A percentile compares a stretch with the other conserved stretches of the same genome.
phyloP scores from a whole-genome alignment of 768 basidiomycete species.

The Mycena olivaceomarginata region DNA sequence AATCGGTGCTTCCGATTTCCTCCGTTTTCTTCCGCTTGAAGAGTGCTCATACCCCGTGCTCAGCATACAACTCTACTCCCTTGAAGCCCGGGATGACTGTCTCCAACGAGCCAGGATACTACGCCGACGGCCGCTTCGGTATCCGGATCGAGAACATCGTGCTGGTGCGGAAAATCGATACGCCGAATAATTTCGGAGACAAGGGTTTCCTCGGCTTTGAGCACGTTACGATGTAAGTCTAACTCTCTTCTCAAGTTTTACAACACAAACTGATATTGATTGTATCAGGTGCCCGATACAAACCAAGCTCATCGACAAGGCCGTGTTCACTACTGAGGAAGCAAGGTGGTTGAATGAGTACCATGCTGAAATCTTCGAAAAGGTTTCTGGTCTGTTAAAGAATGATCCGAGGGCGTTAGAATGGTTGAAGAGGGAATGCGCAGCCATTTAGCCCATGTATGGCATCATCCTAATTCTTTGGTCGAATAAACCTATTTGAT shows the following conservation, averaged over 20 bases:
- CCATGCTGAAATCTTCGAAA: constrained; percentile 84
- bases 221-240: constrained; percentile 87
- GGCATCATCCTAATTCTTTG: too few relatives aligned
- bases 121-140: constrained; percentile 92
- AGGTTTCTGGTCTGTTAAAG: constrained; percentile 82
- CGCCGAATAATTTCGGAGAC: constrained; percentile 87
- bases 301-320: constrained; percentile 83
- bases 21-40: not conserved
- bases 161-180: constrained; percentile 82
- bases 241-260: too few relatives aligned
- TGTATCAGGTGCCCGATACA: constrained; percentile 89
- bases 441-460: constrained; percentile 40
- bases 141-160: constrained; percentile 96
- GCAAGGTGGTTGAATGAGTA: constrained; percentile 90
- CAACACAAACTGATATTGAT: not conserved
- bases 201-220: constrained; percentile 93
- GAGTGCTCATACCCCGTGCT: too few relatives aligned
- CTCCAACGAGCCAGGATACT: constrained; percentile 96
- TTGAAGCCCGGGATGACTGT: constrained; percentile 93
- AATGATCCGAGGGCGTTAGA: constrained; percentile 75
- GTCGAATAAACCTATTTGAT: too few relatives aligned
- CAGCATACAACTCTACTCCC: constrained; percentile 81
- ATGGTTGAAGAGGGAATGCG: constrained; percentile 80
- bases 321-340: constrained; percentile 79
- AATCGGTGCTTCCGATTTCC: constrained; percentile 57